phyloP scores from a whole-genome alignment of 129 eudicot species.

The Chrysanthemum seticuspe region DNA sequence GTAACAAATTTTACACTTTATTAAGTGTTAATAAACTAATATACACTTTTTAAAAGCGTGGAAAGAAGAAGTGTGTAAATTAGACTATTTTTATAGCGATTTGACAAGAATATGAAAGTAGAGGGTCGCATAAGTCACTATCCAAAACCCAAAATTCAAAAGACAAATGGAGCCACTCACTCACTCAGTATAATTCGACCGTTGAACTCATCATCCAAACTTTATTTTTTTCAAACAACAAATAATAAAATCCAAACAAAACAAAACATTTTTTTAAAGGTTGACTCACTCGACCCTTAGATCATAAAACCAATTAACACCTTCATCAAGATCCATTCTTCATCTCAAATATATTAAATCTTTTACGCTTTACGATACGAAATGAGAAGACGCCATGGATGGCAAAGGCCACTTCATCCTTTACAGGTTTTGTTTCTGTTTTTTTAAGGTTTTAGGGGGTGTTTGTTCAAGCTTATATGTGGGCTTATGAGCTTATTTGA shows the following conservation, averaged over 20 bases:
- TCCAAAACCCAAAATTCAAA: too few species aligned
- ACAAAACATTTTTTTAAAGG: background rate
- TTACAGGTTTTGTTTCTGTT: conserved; percentile 52
- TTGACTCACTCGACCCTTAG: background rate
- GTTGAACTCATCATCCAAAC: too few species aligned
- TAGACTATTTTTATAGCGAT: too few species aligned
- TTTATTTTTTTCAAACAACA: background rate
- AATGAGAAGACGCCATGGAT: conserved; percentile 73
- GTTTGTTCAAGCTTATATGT: background rate
- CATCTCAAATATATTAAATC: background rate
- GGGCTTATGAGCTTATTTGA: background rate
- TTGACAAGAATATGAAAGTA: too few species aligned
- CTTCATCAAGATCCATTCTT: background rate
- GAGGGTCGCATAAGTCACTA: too few species aligned
- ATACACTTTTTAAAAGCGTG: too few species aligned
- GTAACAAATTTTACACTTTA: too few species aligned
- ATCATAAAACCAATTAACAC: background rate
- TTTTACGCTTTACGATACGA: background rate
- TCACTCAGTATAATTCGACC: too few species aligned
- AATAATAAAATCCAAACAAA: background rate
- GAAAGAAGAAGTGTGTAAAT: too few species aligned
- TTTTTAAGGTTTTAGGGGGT: background rate
- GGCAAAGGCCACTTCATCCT: conserved; percentile 96
- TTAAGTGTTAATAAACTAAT: too few species aligned
- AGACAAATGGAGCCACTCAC: too few species aligned